A percentile compares a stretch with the other conserved stretches of the same genome.
phyloP scores from a whole-genome alignment of 495 filamentous ascomycete species.

The Oleoguttula mirabilis region DNA sequence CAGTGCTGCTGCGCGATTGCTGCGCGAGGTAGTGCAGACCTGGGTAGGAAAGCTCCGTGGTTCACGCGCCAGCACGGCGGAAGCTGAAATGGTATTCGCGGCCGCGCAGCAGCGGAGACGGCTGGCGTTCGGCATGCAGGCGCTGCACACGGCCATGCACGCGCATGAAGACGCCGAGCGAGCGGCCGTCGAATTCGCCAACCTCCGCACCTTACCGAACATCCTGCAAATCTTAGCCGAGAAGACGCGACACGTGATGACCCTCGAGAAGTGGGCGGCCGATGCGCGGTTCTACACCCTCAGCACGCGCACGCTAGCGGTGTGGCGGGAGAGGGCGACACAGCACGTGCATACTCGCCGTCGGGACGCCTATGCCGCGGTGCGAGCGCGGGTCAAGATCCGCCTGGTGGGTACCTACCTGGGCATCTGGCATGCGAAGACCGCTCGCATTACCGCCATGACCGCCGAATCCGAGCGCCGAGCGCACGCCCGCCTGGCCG shows the following conservation, averaged over 20 bases:
- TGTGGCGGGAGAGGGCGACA: conserved; percentile 42
- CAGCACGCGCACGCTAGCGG: conserved; percentile 40
- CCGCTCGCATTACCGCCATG: background rate
- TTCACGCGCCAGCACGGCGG: conserved; percentile 3
- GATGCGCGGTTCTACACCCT: conserved; percentile 51
- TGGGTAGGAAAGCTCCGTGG: conserved; percentile 24
- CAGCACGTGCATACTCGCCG: conserved; percentile 43
- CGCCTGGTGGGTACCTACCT: conserved; percentile 6
- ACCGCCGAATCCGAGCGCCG: conserved; percentile 3
- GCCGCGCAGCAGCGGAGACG: conserved; percentile 14
- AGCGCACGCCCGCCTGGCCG: background rate
- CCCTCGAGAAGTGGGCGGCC: conserved; percentile 42
- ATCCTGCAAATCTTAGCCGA: conserved; percentile 37
- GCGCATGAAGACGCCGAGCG: conserved; percentile 16
- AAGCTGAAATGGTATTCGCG: conserved; percentile 16
- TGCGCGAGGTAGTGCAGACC: conserved; percentile 27
- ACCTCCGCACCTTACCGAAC: conserved; percentile 17
- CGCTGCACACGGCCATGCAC: conserved; percentile 18
- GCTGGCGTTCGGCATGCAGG: conserved; percentile 9
- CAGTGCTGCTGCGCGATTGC: conserved; percentile 40
- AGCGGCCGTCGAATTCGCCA: conserved; percentile 13
- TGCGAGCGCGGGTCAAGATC: conserved; percentile 47
- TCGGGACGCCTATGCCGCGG: conserved; percentile 46
- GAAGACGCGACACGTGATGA: conserved; percentile 34
- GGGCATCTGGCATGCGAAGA: background rate